These are phyloP conservation scores for Chionographis japonica DNA, from an alignment of 106 monocot genomes.

Conservation along the genomic window DNA sequence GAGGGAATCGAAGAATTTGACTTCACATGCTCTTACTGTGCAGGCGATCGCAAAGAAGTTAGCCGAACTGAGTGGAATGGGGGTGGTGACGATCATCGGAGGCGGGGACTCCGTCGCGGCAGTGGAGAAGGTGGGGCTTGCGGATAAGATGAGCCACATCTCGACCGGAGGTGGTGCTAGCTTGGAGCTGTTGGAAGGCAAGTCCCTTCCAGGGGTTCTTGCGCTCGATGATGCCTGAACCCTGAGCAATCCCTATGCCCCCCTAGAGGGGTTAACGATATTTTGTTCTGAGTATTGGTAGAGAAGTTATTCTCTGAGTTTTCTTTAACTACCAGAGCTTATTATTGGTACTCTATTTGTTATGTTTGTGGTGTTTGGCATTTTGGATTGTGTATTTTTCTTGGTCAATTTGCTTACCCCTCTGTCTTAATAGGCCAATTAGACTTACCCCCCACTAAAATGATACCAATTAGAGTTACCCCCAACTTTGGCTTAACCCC, in stretches of 20 bases:
- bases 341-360: no score
- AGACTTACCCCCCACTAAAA: no score
- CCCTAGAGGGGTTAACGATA: no score
- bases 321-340: not conserved
- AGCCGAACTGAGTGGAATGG: conserved; percentile 7
- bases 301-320: not conserved
- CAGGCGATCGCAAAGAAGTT: conserved; percentile 21
- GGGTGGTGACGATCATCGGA: conserved; percentile 11
- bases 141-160: conserved; percentile 20
- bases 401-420: no score
- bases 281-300: not conserved
- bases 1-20: no score
- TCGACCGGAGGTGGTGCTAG: conserved; percentile 18
- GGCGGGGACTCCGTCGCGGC: conserved; percentile 14
- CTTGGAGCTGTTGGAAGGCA: conserved; percentile 18
- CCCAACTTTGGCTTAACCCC: no score
- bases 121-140: conserved; percentile 12
- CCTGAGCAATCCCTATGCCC: not conserved
- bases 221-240: conserved; percentile 15
- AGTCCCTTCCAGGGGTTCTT: conserved; percentile 16
- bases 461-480: no score
- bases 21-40: not conserved
- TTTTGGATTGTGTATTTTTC: no score
- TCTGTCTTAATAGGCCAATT: no score
- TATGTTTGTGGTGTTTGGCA: no score